Evolutionary conservation across 345 rosid species (phyloP).

Genomic region (Eucalyptus pauciflora): DNA sequence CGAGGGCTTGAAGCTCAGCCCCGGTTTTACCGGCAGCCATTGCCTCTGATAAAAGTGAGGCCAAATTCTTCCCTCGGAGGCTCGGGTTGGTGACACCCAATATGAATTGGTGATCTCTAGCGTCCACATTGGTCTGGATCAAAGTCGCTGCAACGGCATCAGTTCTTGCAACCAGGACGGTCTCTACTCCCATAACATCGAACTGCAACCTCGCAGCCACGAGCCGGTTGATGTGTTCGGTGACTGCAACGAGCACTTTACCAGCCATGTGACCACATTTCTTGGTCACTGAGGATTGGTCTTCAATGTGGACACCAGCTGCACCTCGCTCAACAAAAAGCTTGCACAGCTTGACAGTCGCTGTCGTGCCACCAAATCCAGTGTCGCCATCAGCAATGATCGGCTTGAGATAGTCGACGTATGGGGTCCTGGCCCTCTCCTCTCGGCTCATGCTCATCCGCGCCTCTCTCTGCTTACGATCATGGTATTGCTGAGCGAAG

Average conservation of each 20-base stretch:
- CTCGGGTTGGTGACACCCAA: slow-evolving; percentile 78
- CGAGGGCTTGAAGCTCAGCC: slow-evolving; percentile 62
- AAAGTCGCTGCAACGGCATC: slow-evolving; percentile 82
- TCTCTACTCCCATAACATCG: slow-evolving; percentile 92
- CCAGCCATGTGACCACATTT: slow-evolving; percentile 98
- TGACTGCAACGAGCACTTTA: slow-evolving; percentile 84
- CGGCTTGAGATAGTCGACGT: slow-evolving; percentile 84
- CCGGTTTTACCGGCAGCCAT: slow-evolving; percentile 76
- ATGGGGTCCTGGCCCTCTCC: slow-evolving; percentile 75
- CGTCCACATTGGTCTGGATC: slow-evolving; percentile 79
- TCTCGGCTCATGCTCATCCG: slow-evolving; percentile 85
- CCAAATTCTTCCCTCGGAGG: slow-evolving; percentile 54
- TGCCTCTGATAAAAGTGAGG: slow-evolving; percentile 56
- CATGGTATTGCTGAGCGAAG: slow-evolving; percentile 92
- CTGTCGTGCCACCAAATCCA: slow-evolving; percentile 89
- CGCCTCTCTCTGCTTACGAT: slow-evolving; percentile 85
- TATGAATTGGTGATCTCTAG: slow-evolving; percentile 88
- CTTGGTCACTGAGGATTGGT: slow-evolving; percentile 90
- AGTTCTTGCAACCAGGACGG: slow-evolving; percentile 82
- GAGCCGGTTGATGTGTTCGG: slow-evolving; percentile 84
- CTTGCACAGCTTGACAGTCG: slow-evolving; percentile 93
- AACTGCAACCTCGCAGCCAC: slow-evolving; percentile 95
- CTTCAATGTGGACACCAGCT: slow-evolving; percentile 93
- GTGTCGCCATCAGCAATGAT: slow-evolving; percentile 98
- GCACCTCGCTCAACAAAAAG: slow-evolving; percentile 94